Conservation (phyloP, 2,329 filamentous ascomycete genomes). For the Juglanconis juglandina region DNA sequence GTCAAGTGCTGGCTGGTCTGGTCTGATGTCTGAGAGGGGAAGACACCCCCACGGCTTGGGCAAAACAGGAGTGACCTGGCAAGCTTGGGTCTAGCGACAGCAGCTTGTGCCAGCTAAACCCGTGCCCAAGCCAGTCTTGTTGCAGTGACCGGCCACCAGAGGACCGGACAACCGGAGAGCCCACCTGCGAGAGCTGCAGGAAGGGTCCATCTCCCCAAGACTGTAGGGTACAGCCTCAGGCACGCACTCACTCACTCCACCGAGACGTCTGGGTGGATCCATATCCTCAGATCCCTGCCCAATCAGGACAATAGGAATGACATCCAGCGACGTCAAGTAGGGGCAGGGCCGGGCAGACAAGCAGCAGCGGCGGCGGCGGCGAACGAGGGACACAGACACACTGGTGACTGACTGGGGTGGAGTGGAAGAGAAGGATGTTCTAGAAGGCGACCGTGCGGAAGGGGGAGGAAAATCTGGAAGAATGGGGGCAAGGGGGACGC, state of each 20-base stretch:
- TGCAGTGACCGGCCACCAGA: no score
- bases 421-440: not conserved
- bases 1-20: not conserved
- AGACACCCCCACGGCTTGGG: not conserved
- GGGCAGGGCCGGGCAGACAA: not conserved
- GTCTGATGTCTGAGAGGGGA: not conserved
- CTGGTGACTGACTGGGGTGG: not conserved
- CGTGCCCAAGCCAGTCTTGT: no score
- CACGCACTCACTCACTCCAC: not conserved
- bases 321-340: not conserved
- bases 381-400: not conserved
- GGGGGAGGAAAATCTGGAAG: not conserved
- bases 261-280: not conserved
- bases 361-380: no score
- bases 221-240: not conserved
- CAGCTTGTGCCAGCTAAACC: not conserved
- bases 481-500: not conserved
- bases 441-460: conserved; percentile 7
- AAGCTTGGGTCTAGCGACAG: not conserved
- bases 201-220: not conserved
- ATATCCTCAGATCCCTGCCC: not conserved
- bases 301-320: conserved; percentile 3
- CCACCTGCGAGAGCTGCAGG: conserved; percentile 4
- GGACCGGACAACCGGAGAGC: no score
- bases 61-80: not conserved